Evolutionary conservation across 2,329 filamentous ascomycete species (phyloP).

Genomic region (Aureobasidium vineae): DNA sequence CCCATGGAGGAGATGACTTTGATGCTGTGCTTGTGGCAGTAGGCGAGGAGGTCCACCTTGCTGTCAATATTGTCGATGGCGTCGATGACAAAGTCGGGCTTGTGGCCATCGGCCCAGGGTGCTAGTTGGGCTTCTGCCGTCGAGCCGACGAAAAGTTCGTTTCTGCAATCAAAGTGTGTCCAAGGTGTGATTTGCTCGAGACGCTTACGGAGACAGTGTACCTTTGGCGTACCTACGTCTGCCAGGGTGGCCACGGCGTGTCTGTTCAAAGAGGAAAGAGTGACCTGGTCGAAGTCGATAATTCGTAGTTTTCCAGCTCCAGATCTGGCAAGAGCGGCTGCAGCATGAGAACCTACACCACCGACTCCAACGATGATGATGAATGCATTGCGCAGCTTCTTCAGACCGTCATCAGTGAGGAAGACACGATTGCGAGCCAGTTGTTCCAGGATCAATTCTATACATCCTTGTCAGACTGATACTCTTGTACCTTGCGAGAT

Average conservation of each 20-base stretch:
- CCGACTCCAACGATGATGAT: constrained; percentile 90
- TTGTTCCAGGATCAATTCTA: constrained; percentile 89
- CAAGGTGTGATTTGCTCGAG: constrained; percentile 87
- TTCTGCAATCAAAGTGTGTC: constrained; percentile 82
- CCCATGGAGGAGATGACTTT: constrained; percentile 95
- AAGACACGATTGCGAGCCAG: constrained; percentile 91
- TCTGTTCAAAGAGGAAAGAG: constrained; percentile 88
- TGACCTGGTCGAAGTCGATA: constrained; percentile 97
- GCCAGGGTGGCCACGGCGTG: constrained; percentile 92
- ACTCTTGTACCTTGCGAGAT: background rate
- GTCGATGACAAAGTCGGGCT: constrained; percentile 87
- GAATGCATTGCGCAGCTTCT: constrained; percentile 75
- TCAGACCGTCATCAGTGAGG: constrained; percentile 75
- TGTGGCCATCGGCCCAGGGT: constrained; percentile 60
- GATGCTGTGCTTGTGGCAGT: constrained; percentile 74
- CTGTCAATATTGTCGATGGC: constrained; percentile 98
- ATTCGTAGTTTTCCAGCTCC: constrained; percentile 85
- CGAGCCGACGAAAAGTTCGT: constrained; percentile 73
- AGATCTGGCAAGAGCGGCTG: constrained; percentile 80
- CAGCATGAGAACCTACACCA: constrained; percentile 90
- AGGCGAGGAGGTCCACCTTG: constrained; percentile 85
- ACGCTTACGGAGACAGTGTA: constrained; percentile 74
- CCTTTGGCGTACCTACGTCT: constrained; percentile 91
- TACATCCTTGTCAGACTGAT: constrained; percentile 7
- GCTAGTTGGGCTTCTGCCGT: constrained; percentile 66